Evolutionary conservation across 164 flowering plant species (phyloP), one percentile per base, ranked within the genome.

Genomic region (Houttuynia cordata): DNA sequence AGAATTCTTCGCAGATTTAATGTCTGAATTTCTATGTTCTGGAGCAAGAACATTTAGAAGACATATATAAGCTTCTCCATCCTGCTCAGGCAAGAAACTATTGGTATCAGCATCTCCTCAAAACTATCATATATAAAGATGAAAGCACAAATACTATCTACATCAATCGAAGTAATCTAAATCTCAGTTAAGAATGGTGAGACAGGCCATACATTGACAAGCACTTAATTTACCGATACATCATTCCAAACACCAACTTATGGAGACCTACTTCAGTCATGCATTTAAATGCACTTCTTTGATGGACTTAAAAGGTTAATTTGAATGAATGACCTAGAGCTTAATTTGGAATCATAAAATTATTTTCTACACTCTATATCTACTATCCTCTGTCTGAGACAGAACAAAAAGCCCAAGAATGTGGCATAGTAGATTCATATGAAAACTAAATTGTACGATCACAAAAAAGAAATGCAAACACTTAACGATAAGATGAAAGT

Each of bases 31-130:
- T 47, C 57, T 67, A 54, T 81, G 83, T 72, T 91, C 97, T 24
- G 97, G 96, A 21, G 97, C 97, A 58, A 91, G 91, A 71, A 83
- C 83, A 72, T 82, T 84, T 62, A 91, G 64, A 23, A 91, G 82
- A 67, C 80, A 71, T 59, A 89, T 88, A 79, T 88, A 91, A 64
- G 97, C 97, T 69, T 86, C 90, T 64, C 81, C 97, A 79, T 91
- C 96, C 97, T 88, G 82, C 74, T 42, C 49, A 8, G 49, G 9
- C 12, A 42, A 42, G 49, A 42, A 42, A 42, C 37, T 30, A 2
- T 30, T 30, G 37, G 37, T 30, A 30, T 30, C 37, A 30, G 37
- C 37, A 30, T 30, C 37, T 30, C 37, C 37, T 30, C 37, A 30
- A 2, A 30, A 30, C 37, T 30, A 30, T 30, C 37, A 30, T 30